Conservation (phyloP, 768 basidiomycete genomes). For the Cubamyces lactineus region DNA sequence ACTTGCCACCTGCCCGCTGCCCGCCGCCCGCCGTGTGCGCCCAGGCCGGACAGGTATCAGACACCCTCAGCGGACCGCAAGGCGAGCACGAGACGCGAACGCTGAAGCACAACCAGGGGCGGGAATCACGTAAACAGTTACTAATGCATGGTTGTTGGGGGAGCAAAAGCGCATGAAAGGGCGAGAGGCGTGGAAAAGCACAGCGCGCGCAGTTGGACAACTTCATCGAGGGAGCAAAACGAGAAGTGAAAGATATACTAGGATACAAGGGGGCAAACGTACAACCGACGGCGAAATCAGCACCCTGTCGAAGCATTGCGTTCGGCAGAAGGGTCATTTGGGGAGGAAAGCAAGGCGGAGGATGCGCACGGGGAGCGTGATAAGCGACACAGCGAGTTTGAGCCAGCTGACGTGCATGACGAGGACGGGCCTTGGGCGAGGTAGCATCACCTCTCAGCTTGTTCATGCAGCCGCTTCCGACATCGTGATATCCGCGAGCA, state of each 20-base stretch:
- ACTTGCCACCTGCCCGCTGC: conserved; percentile 17
- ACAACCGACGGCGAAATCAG: conserved; percentile 19
- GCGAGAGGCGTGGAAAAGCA: conserved; percentile 1
- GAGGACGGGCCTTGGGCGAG: not conserved
- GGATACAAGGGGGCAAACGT: conserved; percentile 24
- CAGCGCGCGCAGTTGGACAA: conserved; percentile 11
- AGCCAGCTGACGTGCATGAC: not conserved
- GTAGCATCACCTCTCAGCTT: not conserved
- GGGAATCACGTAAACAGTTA: not conserved
- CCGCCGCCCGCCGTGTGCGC: conserved; percentile 1
- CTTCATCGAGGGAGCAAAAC: conserved; percentile 2
- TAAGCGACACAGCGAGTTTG: not conserved
- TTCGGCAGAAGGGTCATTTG: conserved; percentile 6
- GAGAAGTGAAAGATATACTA: conserved; percentile 13
- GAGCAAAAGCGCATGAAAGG: not conserved
- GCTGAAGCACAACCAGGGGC: not conserved
- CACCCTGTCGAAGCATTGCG: conserved; percentile 12
- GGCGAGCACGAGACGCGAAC: not conserved
- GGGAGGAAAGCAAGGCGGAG: not conserved
- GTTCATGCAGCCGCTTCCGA: conserved; percentile 30
- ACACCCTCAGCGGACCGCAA: not conserved
- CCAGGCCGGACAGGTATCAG: not conserved
- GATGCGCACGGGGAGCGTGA: not conserved
- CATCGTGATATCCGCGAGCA: conserved; percentile 35
- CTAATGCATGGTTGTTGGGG: not conserved